Base-by-base conservation (phyloP, 305 asterid genomes). In the Stenogyne calaminthoides region DNA sequence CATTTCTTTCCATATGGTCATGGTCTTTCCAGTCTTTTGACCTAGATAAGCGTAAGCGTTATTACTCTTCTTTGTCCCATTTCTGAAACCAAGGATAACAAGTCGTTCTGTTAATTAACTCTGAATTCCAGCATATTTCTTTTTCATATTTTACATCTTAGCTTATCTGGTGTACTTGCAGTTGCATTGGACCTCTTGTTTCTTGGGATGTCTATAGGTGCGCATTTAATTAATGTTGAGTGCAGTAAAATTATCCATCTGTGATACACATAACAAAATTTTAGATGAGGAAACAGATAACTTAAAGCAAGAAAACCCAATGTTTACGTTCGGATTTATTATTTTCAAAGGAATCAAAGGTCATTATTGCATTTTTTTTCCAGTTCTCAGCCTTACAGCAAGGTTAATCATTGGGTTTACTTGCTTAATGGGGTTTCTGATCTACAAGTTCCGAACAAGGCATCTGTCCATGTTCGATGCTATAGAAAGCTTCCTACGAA, bases 401-500 rank as follows among this genome's bases (percentile, higher is more conserved):
- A 70, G 57, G 39, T 7, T 70, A 6, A 1, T 72, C 15, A 32
- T 36, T 34, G 81, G 81, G 32, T 36, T 70, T 19, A 32, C 71
- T 1, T 20, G 64, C 12, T 34, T 81, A 7, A 20, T 76, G 15
- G 72, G 71, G 64, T 22, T 74, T 29, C 12, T 79, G 4, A 69
- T 84, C 58, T 66, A 76, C 65, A 84, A 61, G 57, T 80, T 61
- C 68, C 68, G 75, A 70, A 76, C 72, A 10, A 72, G 79, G 3
- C 85, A 78, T 44, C 70, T 80, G 51, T 78, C 84, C 7, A 59
- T 69, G 55, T 81, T 71, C 8, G 74, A 83, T 14, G 57, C 62
- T 14, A 79, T 85, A 25, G 88, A 85, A 81, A 70, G 59, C 36
- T 83, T 83, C 73, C 76, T 83, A 54, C 74, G 69, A 40, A 69